Evolutionary conservation across 306 rosid genomes (phyloP), one percentile per base, ranked within the genome.

Genomic region (Lathyrus oleraceus): DNA sequence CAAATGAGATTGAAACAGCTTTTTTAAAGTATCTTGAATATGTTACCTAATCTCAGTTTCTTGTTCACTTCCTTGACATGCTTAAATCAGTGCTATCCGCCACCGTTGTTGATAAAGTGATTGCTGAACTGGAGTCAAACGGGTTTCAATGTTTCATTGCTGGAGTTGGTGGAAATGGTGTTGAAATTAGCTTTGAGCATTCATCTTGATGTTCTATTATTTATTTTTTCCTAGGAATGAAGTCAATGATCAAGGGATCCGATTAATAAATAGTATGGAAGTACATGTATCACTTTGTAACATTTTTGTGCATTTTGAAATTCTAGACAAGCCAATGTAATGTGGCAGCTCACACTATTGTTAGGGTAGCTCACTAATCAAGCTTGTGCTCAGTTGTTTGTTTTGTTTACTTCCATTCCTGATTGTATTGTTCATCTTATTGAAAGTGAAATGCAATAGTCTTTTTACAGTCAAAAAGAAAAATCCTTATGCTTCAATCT

Each of bases 111-210:
- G 91, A 90, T 7, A 80, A 80, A 74, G 92, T 90, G 65, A 79
- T 83, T 67, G 64, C 91, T 23, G 98, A 94, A 61, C 86, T 94
- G 49, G 92, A 94, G 87, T 87, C 95, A 2, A 73, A 84, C 68
- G 96, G 97, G 21, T 91, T 90, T 83, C 96, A 87, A 59, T 94
- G 98, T 77, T 77, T 90, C 80, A 86, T 67, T 32, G 95, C 95
- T 1, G 87, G 83, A 78, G 84, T 87, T 12, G 98, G 98, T 4
- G 96, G 96, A 21, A 75, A 76, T 45, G 97, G 98, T 25, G 97
- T 49, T 48, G 88, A 94, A 83, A 61, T 94, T 62, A 75, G 69
- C 81, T 84, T 87, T 69, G 84, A 60, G 62, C 85, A 60, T 47
- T 76, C 85, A 67, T 83, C 87, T 65, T 90, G 81, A 94, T 79